Conservation (phyloP, 2,329 filamentous ascomycete species). For the Fusarium aywerte region DNA sequence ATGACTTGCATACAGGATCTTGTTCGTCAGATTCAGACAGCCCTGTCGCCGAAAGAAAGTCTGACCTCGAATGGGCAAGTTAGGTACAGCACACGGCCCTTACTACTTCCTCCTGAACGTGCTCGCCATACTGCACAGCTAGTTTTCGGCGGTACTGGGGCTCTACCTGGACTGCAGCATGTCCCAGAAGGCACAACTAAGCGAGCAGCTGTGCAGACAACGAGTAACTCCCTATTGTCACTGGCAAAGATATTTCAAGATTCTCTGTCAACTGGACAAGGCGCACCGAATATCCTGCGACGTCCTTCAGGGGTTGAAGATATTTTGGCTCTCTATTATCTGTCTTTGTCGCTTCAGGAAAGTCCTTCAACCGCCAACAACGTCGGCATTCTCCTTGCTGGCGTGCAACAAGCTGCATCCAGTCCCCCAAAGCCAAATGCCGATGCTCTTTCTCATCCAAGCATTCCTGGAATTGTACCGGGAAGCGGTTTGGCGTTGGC, state of each 20-base stretch:
- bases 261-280: constrained; percentile 81
- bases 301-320: constrained; percentile 84
- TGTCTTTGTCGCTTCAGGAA: constrained; percentile 92
- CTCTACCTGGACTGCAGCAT: constrained; percentile 83
- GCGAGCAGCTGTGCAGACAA: constrained; percentile 87
- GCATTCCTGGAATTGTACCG: constrained; percentile 81
- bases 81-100: constrained; percentile 57
- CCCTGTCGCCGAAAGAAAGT: constrained; percentile 62
- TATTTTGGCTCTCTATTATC: constrained; percentile 93
- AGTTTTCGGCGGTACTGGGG: constrained; percentile 79
- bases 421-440: constrained; percentile 42
- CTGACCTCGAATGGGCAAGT: constrained; percentile 18
- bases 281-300: constrained; percentile 64
- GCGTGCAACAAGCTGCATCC: constrained; percentile 76
- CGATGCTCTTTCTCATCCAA: constrained; percentile 44
- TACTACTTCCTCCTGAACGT: constrained; percentile 84
- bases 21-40: constrained; percentile 79
- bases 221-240: constrained; percentile 93
- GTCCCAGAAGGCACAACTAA: constrained; percentile 73
- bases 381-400: constrained; percentile 94
- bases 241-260: constrained; percentile 98
- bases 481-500: constrained; percentile 90
- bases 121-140: constrained; percentile 84
- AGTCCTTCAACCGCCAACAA: constrained; percentile 99
- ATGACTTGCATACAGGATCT: constrained; percentile 79